Percentiles rank a stretch among this genome's conserved stretches.
Evolutionary conservation across 78 protist species (phyloP).

Genomic region (Acrasis kona): DNA sequence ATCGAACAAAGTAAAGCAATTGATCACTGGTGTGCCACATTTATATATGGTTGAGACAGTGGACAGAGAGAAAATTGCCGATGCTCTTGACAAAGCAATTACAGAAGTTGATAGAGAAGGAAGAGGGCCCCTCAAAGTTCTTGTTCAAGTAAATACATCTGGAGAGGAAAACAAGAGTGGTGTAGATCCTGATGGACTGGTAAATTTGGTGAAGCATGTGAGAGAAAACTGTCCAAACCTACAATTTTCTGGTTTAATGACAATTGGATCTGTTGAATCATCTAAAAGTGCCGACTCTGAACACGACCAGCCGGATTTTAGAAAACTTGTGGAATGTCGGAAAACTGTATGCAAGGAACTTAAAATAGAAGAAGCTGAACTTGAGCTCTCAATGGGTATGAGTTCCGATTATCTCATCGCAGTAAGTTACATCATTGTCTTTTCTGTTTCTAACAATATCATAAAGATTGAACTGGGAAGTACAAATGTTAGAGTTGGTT

Average conservation of each 20-base stretch:
- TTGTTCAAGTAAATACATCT: constrained; percentile 59
- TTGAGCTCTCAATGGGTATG: not conserved
- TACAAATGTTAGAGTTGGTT: constrained; percentile 1
- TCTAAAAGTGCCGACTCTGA: not conserved
- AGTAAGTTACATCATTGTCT: not conserved
- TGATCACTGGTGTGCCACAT: not conserved
- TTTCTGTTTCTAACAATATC: not conserved
- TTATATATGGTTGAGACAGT: constrained; percentile 45
- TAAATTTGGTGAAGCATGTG: constrained; percentile 9
- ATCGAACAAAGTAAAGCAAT: constrained; percentile 39
- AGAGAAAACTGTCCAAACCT: constrained; percentile 9
- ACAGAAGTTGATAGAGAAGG: not conserved
- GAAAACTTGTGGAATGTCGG: not conserved
- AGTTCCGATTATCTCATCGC: not conserved
- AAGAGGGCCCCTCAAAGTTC: not conserved
- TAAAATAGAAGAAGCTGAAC: not conserved
- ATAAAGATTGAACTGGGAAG: not conserved
- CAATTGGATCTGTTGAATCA: constrained; percentile 55
- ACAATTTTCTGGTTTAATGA: constrained; percentile 58
- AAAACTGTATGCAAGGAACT: not conserved
- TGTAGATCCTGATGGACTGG: not conserved
- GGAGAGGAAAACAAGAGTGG: constrained; percentile 39
- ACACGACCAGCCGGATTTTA: not conserved
- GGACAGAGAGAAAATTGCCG: constrained; percentile 24
- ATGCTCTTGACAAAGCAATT: constrained; percentile 5